Conservation (phyloP, 1,139 yeast species). For the Nadsonia starkeyi-henricii region DNA sequence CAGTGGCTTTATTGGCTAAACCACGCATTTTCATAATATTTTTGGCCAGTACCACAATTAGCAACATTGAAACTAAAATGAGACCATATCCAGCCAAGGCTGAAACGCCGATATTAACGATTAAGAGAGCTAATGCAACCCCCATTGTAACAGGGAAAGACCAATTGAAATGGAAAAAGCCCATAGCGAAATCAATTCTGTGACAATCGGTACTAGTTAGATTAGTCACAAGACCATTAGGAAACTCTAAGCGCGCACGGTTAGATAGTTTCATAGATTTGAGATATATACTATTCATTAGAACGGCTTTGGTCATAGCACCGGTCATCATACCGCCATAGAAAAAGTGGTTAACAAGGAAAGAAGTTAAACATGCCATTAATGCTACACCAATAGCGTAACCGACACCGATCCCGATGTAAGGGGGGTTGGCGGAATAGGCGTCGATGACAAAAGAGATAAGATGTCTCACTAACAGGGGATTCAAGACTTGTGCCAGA, state of each 20-base stretch:
- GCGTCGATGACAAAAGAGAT: constrained; percentile 30
- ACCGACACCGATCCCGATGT: constrained; percentile 41
- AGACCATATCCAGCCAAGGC: constrained; percentile 51
- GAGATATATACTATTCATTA: constrained; percentile 50
- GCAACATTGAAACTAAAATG: constrained; percentile 22
- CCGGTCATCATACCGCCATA: constrained; percentile 51
- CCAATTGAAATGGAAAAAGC: constrained; percentile 53
- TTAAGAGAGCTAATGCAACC: constrained; percentile 45
- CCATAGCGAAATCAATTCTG: constrained; percentile 62
- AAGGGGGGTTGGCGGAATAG: constrained; percentile 8
- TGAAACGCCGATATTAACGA: constrained; percentile 59
- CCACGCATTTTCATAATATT: constrained; percentile 31
- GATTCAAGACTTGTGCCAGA: constrained; percentile 36
- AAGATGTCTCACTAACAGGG: constrained; percentile 37
- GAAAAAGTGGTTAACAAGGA: constrained; percentile 49
- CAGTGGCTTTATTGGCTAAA: constrained; percentile 36
- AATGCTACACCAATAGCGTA: constrained; percentile 42
- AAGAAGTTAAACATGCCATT: constrained; percentile 34
- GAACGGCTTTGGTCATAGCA: constrained; percentile 49
- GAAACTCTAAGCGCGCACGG: constrained; percentile 43
- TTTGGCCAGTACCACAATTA: constrained; percentile 23
- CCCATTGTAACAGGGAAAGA: constrained; percentile 56
- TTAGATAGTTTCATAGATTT: constrained; percentile 52
- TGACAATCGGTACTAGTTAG: constrained; percentile 69
- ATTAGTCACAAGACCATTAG: constrained; percentile 59